A percentile compares a stretch with the other conserved stretches of the same genome.
These are phyloP conservation scores for Yamadazyma nakazawae DNA, from an alignment of 805 yeast species.

Conservation along the genomic window DNA sequence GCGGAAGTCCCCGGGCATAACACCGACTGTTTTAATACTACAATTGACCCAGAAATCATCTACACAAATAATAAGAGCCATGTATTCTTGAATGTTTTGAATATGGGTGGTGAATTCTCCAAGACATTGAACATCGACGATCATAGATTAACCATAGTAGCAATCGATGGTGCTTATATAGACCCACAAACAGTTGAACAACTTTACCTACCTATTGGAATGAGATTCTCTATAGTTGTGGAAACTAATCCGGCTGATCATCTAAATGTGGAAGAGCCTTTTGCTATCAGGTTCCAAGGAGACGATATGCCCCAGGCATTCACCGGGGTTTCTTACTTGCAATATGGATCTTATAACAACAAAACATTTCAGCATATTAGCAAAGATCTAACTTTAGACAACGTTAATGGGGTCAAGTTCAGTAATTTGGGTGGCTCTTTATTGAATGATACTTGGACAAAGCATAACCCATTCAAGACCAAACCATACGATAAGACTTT, in stretches of 20 bases:
- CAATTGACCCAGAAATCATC: constrained; percentile 16
- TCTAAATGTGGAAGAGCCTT: constrained; percentile 16
- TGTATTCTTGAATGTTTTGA: constrained; percentile 27
- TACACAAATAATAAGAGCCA: constrained; percentile 20
- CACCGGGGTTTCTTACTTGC: constrained; percentile 24
- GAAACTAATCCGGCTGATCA: constrained; percentile 20
- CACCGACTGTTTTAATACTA: constrained; percentile 19
- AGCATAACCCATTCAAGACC: constrained; percentile 20
- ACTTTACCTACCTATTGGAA: constrained; percentile 29
- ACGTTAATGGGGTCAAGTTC: constrained; percentile 20
- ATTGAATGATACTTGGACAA: constrained; percentile 9
- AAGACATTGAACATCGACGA: constrained; percentile 32
- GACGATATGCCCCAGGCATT: constrained; percentile 25
- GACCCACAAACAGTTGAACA: constrained; percentile 23
- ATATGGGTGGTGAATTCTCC: constrained; percentile 33
- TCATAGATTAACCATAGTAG: constrained; percentile 26
- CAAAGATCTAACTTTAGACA: not conserved
- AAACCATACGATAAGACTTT: constrained; percentile 12
- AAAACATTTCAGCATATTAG: not conserved
- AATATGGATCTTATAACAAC: constrained; percentile 17
- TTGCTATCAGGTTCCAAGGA: constrained; percentile 26
- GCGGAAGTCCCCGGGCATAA: constrained; percentile 25
- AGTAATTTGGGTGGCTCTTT: constrained; percentile 23
- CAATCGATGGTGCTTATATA: constrained; percentile 31
- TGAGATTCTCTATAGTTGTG: constrained; percentile 25